Conservation (phyloP, 371 early-diverging fungal genomes). For the Mucor circinelloides region DNA sequence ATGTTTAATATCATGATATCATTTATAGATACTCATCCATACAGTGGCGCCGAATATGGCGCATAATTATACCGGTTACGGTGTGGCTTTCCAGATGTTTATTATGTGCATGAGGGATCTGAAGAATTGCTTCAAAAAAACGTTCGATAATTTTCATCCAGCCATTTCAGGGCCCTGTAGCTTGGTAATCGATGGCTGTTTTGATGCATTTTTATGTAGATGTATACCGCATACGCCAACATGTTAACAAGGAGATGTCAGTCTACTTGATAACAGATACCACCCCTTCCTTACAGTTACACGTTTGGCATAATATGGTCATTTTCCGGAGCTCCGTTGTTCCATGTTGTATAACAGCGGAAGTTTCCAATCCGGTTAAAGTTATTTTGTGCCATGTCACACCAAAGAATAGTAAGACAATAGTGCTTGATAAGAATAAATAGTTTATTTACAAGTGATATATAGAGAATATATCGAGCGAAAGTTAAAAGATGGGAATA, state of each 20-base stretch:
- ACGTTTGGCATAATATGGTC: neutral
- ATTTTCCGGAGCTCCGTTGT: constrained; percentile 12
- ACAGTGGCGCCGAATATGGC: neutral
- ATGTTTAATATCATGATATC: neutral
- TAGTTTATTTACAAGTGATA: neutral
- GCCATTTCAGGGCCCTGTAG: too few relatives aligned
- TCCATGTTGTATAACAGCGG: neutral
- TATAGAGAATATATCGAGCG: neutral
- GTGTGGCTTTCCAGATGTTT: too few relatives aligned
- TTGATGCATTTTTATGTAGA: too few relatives aligned
- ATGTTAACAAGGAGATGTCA: neutral
- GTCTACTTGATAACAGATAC: neutral
- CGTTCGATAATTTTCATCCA: too few relatives aligned
- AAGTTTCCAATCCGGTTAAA: neutral
- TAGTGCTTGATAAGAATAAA: neutral
- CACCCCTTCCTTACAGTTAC: neutral
- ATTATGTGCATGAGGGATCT: too few relatives aligned
- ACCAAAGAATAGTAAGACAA: neutral
- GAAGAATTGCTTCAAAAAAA: too few relatives aligned
- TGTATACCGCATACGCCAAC: neutral
- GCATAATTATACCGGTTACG: too few relatives aligned
- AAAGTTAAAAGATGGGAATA: neutral
- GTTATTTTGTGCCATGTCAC: neutral
- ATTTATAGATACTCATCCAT: neutral
- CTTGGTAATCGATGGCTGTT: too few relatives aligned